Evolutionary conservation across 2,329 filamentous ascomycete species (phyloP).

Genomic region (Shiraia bambusicola): DNA sequence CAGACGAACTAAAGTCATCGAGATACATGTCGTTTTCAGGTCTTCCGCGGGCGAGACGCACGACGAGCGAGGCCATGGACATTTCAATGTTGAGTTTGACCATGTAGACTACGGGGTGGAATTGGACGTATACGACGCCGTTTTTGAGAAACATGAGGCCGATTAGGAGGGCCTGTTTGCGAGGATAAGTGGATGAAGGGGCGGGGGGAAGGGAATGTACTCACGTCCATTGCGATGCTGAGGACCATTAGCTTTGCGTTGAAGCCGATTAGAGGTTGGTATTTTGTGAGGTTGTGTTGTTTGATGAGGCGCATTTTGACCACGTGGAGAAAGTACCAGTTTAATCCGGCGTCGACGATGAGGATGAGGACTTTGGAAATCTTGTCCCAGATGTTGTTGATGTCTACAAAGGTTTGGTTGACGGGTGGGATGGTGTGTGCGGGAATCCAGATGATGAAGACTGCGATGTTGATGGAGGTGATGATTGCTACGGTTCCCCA

Average conservation of each 20-base stretch:
- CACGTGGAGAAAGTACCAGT: slow-evolving; percentile 54
- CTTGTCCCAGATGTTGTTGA: slow-evolving; percentile 58
- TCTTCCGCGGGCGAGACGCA: slow-evolving; percentile 37
- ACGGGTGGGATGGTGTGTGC: slow-evolving; percentile 41
- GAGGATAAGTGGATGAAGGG: background rate
- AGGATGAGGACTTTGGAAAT: slow-evolving; percentile 56
- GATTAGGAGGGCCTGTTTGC: slow-evolving; percentile 37
- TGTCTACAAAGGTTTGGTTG: slow-evolving; percentile 44
- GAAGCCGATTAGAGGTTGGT: slow-evolving; percentile 44
- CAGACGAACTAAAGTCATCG: slow-evolving; percentile 9
- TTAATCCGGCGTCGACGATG: slow-evolving; percentile 54
- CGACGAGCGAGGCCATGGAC: slow-evolving; percentile 48
- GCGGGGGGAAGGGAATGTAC: background rate
- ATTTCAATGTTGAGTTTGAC: slow-evolving; percentile 51
- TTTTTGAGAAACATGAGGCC: slow-evolving; percentile 45
- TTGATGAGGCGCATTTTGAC: slow-evolving; percentile 44
- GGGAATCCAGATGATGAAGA: slow-evolving; percentile 59
- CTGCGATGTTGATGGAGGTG: slow-evolving; percentile 54
- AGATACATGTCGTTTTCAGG: slow-evolving; percentile 31
- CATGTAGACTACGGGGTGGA: slow-evolving; percentile 48
- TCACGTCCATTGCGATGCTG: slow-evolving; percentile 46
- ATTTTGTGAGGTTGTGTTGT: slow-evolving; percentile 45
- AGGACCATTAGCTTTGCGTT: slow-evolving; percentile 46
- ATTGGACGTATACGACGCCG: slow-evolving; percentile 44
- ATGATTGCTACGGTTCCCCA: slow-evolving; percentile 51